Conservation (phyloP, 352 stramenopile species). For the Pythium coloratum region DNA sequence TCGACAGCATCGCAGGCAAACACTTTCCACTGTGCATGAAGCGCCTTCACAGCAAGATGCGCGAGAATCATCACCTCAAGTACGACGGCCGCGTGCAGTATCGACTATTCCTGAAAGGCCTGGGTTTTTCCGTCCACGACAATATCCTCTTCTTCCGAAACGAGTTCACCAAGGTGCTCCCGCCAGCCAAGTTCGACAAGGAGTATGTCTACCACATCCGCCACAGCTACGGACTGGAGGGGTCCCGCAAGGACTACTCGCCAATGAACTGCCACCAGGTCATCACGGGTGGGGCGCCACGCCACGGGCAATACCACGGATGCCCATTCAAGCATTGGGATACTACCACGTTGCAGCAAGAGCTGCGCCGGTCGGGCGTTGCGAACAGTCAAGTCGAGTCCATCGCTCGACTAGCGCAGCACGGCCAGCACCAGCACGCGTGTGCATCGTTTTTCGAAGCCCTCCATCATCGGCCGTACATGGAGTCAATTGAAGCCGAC, state of each 20-base stretch:
- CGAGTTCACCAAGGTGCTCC: conserved; percentile 67
- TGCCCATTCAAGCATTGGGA: conserved; percentile 86
- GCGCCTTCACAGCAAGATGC: conserved; percentile 67
- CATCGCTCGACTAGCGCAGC: conserved; percentile 36
- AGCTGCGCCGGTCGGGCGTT: conserved; percentile 43
- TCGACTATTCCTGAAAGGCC: conserved; percentile 82
- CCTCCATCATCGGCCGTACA: conserved; percentile 32
- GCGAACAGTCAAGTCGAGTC: conserved; percentile 13
- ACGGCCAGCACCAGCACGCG: conserved; percentile 41
- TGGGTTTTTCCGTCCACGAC: conserved; percentile 77
- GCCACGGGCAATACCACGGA: conserved; percentile 73
- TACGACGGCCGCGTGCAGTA: conserved; percentile 86
- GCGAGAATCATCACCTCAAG: conserved; percentile 81
- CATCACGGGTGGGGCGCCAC: conserved; percentile 40
- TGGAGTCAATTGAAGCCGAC: neutral
- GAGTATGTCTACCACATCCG: conserved; percentile 88
- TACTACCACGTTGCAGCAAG: conserved; percentile 32
- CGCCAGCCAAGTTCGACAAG: conserved; percentile 69
- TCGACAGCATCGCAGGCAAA: conserved; percentile 60
- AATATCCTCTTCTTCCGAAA: conserved; percentile 74
- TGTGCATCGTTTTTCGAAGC: conserved; percentile 54
- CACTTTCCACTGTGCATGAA: conserved; percentile 86
- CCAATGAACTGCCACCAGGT: conserved; percentile 64
- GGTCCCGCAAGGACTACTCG: conserved; percentile 67
- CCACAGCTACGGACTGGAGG: conserved; percentile 85